These are phyloP conservation scores for Trypanosoma platydactyli DNA, from an alignment of 208 protist genomes.

Conservation along the genomic window DNA sequence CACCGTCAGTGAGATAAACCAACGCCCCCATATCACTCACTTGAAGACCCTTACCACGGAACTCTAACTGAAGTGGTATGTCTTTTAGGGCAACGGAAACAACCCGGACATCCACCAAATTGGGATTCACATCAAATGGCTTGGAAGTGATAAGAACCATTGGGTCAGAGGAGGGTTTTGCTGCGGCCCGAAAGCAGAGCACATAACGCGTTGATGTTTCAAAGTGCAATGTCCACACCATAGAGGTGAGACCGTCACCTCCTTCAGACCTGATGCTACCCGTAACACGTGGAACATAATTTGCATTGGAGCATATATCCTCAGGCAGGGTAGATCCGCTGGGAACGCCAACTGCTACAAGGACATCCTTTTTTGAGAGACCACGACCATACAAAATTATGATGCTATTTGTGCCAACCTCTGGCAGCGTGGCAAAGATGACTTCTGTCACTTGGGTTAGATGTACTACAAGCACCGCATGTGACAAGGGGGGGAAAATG, in stretches of 20 bases:
- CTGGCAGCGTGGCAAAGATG: constrained; percentile 29
- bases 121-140: constrained; percentile 60
- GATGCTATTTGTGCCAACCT: constrained; percentile 19
- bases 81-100: constrained; percentile 41
- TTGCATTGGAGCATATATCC: constrained; percentile 72
- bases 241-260: constrained; percentile 27
- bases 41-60: constrained; percentile 51
- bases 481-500: constrained; percentile 52
- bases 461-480: constrained; percentile 57
- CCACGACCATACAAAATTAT: constrained; percentile 65
- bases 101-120: constrained; percentile 45
- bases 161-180: constrained; percentile 24
- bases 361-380: constrained; percentile 55
- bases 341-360: constrained; percentile 62
- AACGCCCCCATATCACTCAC: constrained; percentile 58
- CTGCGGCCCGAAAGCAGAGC: constrained; percentile 53
- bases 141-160: constrained; percentile 43
- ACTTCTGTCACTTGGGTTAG: constrained; percentile 47
- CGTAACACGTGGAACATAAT: constrained; percentile 53
- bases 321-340: constrained; percentile 30
- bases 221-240: constrained; percentile 48
- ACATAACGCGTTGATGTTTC: constrained; percentile 53
- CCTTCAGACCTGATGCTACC: constrained; percentile 15
- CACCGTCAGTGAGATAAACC: constrained; percentile 31
- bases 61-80: constrained; percentile 47